Evolutionary conservation across 805 yeast genomes (phyloP), one percentile per base, ranked within the genome.

Genomic region (Candida yuanshanica): DNA sequence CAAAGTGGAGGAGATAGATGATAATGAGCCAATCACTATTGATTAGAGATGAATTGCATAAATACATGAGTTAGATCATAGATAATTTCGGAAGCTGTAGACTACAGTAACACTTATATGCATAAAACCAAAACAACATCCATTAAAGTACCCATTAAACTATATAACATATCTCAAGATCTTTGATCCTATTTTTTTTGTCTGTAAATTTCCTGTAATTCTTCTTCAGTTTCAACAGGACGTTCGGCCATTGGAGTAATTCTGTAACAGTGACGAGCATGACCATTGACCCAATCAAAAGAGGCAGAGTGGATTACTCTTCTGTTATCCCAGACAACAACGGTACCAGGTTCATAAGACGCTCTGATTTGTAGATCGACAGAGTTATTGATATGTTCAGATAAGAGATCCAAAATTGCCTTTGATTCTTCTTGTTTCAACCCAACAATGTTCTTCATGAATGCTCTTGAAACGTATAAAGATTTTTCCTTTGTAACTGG

Each of bases 261-360:
- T 60, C 91, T 74, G 55, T 79, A 78, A 9, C 84, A 85, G 50
- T 83, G 91, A 60, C 93, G 75, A 20, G 77, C 69, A 31, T 71
- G 75, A 14, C 83, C 80, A 35, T 74, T 69, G 49, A 75, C 82
- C 81, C 86, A 83, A 53, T 84, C 91, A 41, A 77, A 72, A 14
- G 79, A 69, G 13, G 89, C 88, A 12, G 84, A 68, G 59, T 84
- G 93, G 20, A 74, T 63, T 9, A 79, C 74, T 55, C 82, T 68
- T 58, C 93, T 77, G 68, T 84, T 84, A 55, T 84, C 93, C 91
- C 91, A 84, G 21, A 82, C 61, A 16, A 80, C 86, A 38, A 84
- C 82, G 2, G 88, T 74, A 37, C 74, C 72, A 39, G 81, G 79
- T 55, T 77, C 81, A 84, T 88, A 84, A 41, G 61, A 70, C 35